Percentiles rank a stretch among this genome's conserved stretches.
Evolutionary conservation across 768 basidiomycete species (phyloP).

Genomic region (Amanita pseudoporphyria): DNA sequence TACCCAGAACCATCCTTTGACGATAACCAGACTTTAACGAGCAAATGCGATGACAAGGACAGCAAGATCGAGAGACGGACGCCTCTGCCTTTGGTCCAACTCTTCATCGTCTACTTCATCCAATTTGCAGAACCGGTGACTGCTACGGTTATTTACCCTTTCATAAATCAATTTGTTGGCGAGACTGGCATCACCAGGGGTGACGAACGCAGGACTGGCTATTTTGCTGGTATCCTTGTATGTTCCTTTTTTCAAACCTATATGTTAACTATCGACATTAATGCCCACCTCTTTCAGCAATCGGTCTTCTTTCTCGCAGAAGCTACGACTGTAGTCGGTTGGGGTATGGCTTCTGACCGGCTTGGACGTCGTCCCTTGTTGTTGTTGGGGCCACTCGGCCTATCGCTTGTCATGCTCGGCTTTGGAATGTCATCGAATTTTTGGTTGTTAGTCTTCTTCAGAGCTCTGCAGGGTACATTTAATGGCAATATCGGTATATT

Average conservation of each 20-base stretch:
- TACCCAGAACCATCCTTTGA: no score
- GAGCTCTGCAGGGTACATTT: constrained; percentile 11
- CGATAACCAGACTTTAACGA: no score
- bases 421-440: constrained; percentile 35
- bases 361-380: constrained; percentile 35
- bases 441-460: constrained; percentile 18
- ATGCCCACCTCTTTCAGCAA: constrained; percentile 14
- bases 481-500: not conserved
- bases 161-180: constrained; percentile 27
- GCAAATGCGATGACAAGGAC: no score
- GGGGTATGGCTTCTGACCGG: constrained; percentile 34
- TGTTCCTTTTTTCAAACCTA: constrained; percentile 5
- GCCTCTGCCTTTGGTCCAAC: constrained; percentile 22
- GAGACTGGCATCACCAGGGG: constrained; percentile 25
- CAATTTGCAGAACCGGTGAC: constrained; percentile 28
- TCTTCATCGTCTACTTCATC: constrained; percentile 21
- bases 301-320: constrained; percentile 29
- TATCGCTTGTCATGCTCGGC: constrained; percentile 26
- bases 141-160: constrained; percentile 24
- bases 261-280: not conserved
- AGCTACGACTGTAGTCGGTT: constrained; percentile 31
- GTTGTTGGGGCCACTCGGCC: constrained; percentile 32
- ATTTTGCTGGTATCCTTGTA: constrained; percentile 32
- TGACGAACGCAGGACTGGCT: constrained; percentile 28
- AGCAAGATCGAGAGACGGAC: constrained; percentile 7